These are phyloP conservation scores for Aspergillus piperis DNA, from an alignment of 2,329 filamentous ascomycete species.

Conservation along the genomic window DNA sequence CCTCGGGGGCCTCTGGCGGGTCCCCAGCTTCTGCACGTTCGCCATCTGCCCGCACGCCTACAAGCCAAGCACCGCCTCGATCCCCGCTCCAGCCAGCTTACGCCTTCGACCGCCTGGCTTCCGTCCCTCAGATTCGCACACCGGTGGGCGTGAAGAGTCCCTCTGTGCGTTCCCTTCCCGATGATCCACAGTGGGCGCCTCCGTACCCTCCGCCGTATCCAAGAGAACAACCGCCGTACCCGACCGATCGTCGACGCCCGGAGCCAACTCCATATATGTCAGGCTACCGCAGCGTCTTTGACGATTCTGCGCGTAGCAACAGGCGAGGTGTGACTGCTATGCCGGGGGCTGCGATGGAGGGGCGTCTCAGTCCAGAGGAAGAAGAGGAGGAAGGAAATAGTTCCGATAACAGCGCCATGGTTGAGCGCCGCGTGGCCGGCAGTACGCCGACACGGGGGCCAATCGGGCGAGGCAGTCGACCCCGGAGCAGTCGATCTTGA, in stretches of 20 bases:
- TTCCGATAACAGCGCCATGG: slow-evolving; percentile 30
- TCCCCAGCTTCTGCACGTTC: slow-evolving; percentile 11
- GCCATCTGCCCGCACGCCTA: slow-evolving; percentile 19
- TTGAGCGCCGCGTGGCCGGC: slow-evolving; percentile 27
- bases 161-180: slow-evolving; percentile 46
- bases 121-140: slow-evolving; percentile 37
- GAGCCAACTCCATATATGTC: slow-evolving; percentile 26
- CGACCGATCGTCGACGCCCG: slow-evolving; percentile 33
- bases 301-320: slow-evolving; percentile 21
- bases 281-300: slow-evolving; percentile 22
- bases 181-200: slow-evolving; percentile 51
- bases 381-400: slow-evolving; percentile 22
- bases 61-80: slow-evolving; percentile 33
- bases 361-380: slow-evolving; percentile 20
- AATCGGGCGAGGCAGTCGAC: slow-evolving; percentile 24
- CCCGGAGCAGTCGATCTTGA: slow-evolving; percentile 27
- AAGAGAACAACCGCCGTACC: slow-evolving; percentile 33
- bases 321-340: slow-evolving; percentile 12
- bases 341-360: slow-evolving; percentile 21
- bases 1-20: slow-evolving; percentile 39
- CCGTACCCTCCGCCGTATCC: slow-evolving; percentile 38
- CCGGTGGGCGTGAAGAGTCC: slow-evolving; percentile 41
- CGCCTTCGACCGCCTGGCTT: slow-evolving; percentile 33
- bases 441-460: slow-evolving; percentile 24
- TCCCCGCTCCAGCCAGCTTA: slow-evolving; percentile 36